A percentile compares a stretch with the other conserved stretches of the same genome.
Evolutionary conservation across 257 asterid genomes (phyloP).

Genomic region (Schizonepeta tenuifolia): DNA sequence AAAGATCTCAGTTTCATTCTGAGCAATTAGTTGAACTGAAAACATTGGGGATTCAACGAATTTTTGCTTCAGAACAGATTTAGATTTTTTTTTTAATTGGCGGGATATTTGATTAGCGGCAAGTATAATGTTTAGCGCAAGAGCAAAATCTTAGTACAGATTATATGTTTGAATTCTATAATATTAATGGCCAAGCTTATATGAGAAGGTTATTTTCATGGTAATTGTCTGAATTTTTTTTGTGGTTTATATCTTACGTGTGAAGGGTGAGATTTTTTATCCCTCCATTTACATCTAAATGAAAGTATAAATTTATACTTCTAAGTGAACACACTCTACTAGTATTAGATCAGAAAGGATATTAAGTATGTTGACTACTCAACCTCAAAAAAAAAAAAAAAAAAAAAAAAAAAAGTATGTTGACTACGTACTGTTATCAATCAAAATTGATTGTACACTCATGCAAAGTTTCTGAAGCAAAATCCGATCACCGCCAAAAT

Average conservation of each 20-base stretch:
- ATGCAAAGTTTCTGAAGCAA: background rate
- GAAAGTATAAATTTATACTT: too few species aligned
- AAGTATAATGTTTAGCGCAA: background rate
- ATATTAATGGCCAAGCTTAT: constrained; percentile 8
- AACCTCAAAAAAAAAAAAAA: too few species aligned
- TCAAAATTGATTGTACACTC: too few species aligned
- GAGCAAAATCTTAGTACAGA: constrained; percentile 7
- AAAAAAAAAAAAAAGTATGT: too few species aligned
- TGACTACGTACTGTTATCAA: too few species aligned
- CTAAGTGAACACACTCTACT: too few species aligned
- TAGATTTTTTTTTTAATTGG: background rate
- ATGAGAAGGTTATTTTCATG: background rate
- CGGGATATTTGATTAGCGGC: background rate
- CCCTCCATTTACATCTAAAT: too few species aligned
- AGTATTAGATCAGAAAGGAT: background rate
- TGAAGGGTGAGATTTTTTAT: too few species aligned
- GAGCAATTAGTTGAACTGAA: background rate
- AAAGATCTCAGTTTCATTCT: background rate
- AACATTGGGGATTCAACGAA: constrained; percentile 9
- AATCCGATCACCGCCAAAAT: background rate
- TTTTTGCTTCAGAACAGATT: constrained; percentile 15
- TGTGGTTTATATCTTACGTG: background rate
- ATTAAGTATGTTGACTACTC: too few species aligned
- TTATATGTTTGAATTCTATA: background rate
- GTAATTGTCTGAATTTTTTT: background rate